These are phyloP conservation scores for Pelargonium nanum DNA, from an alignment of 345 rosid species.

Conservation along the genomic window DNA sequence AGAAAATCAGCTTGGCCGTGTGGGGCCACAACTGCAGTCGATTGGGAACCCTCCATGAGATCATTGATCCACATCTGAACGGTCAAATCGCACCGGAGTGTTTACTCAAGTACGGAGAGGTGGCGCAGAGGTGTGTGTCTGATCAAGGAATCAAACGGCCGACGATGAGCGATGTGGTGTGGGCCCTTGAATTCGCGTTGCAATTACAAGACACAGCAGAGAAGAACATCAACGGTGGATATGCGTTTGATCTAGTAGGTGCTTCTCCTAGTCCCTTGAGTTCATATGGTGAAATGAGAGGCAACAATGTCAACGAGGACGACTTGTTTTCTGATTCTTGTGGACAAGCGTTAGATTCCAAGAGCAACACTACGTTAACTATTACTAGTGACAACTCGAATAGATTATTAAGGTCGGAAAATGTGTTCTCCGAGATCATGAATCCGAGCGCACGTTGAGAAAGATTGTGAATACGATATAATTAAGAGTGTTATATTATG, in stretches of 20 bases:
- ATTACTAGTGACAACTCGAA: slow-evolving; percentile 9
- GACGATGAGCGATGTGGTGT: slow-evolving; percentile 13
- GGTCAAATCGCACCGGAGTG: slow-evolving; percentile 13
- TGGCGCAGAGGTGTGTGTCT: slow-evolving; percentile 11
- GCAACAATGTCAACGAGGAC: slow-evolving; percentile 8
- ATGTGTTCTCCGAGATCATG: slow-evolving; percentile 25
- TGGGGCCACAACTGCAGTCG: slow-evolving; percentile 12
- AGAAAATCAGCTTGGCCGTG: slow-evolving; percentile 8
- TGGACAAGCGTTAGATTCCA: slow-evolving; percentile 3
- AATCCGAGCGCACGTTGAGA: slow-evolving; percentile 19
- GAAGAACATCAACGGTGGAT: neutral
- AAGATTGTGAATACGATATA: too few species aligned
- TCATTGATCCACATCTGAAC: slow-evolving; percentile 15
- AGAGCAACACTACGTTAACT: slow-evolving; percentile 1
- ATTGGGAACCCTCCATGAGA: slow-evolving; percentile 6
- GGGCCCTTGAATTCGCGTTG: slow-evolving; percentile 17
- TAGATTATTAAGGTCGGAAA: slow-evolving; percentile 1
- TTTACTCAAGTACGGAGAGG: slow-evolving; percentile 12
- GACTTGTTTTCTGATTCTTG: slow-evolving; percentile 13
- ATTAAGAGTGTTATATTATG: too few species aligned
- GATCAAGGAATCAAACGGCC: slow-evolving; percentile 15
- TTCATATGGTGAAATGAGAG: neutral
- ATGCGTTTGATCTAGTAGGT: neutral
- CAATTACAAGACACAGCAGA: slow-evolving; percentile 15
- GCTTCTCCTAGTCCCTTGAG: neutral